phyloP scores from a whole-genome alignment of 192 early-diverging fungal genomes.

The Diversispora eburnea region DNA sequence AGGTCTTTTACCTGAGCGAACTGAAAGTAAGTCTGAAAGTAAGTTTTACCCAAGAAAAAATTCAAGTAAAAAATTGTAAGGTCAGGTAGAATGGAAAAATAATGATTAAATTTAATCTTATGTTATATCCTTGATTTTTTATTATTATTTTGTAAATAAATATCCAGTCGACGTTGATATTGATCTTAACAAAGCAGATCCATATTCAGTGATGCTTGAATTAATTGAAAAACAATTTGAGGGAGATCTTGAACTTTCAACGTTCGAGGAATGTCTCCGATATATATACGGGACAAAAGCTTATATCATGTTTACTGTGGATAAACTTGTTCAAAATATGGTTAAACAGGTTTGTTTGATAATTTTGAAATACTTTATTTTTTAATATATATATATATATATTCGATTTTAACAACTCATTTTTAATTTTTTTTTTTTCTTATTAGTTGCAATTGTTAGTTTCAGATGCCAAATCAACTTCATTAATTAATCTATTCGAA shows the following conservation, averaged over 20 bases:
- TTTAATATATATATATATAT: not conserved
- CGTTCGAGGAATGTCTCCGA: conserved; percentile 86
- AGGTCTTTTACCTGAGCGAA: conserved; percentile 46
- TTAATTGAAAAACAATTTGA: conserved; percentile 74
- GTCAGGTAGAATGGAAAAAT: too few species aligned
- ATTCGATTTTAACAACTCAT: too few species aligned
- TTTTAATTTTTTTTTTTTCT: too few species aligned
- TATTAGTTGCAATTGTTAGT: not conserved
- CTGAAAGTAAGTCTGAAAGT: conserved; percentile 42
- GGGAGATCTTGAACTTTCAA: conserved; percentile 71
- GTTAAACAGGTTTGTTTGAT: conserved; percentile 67
- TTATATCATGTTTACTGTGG: conserved; percentile 84
- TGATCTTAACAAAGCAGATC: conserved; percentile 62
- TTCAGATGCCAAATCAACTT: conserved; percentile 58
- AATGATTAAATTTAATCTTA: too few species aligned
- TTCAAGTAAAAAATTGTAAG: too few species aligned
- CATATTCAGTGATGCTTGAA: conserved; percentile 74
- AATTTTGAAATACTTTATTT: conserved; percentile 8
- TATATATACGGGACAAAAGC: conserved; percentile 87
- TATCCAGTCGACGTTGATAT: conserved; percentile 40
- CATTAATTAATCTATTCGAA: conserved; percentile 65
- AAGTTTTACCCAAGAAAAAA: too few species aligned
- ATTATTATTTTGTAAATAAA: not conserved
- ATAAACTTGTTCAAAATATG: conserved; percentile 78
- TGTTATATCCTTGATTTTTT: too few species aligned